Conservation (phyloP, 176 grass and related monocot genomes). For the Bothriochloa decipiens region DNA sequence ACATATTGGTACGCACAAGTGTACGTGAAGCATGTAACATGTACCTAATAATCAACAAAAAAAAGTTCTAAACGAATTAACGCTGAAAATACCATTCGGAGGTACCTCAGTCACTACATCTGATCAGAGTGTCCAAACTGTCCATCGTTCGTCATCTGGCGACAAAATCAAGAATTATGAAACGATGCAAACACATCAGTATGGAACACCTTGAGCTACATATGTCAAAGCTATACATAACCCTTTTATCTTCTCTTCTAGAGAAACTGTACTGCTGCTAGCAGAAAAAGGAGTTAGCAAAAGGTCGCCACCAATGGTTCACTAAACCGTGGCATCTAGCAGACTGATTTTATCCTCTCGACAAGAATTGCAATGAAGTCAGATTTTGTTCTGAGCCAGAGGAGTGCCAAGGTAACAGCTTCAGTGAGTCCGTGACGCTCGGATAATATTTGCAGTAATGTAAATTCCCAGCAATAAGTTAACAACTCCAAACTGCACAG, state of each 20-base stretch:
- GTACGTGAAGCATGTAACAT: neutral
- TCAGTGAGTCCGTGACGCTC: neutral
- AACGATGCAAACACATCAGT: neutral
- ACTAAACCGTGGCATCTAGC: neutral
- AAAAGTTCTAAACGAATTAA: neutral
- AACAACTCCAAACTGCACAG: neutral
- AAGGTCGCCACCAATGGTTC: neutral
- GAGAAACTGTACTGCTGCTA: neutral
- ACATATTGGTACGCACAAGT: too few species aligned
- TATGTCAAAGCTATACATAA: neutral
- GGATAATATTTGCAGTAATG: neutral
- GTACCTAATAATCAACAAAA: neutral
- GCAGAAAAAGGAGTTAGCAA: neutral
- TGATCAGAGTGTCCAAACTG: neutral
- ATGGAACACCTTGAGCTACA: neutral
- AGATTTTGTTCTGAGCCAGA: neutral
- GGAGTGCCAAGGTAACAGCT: neutral
- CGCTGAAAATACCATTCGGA: neutral
- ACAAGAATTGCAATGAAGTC: neutral
- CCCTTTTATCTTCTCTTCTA: neutral
- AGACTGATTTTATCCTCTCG: neutral
- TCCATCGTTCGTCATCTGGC: neutral
- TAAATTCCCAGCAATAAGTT: constrained; percentile 7
- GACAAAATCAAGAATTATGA: neutral
- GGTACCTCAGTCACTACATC: neutral